A percentile compares a stretch with the other conserved stretches of the same genome.
Conservation (phyloP, 179 eudicot genomes). For the Silene coronaria region DNA sequence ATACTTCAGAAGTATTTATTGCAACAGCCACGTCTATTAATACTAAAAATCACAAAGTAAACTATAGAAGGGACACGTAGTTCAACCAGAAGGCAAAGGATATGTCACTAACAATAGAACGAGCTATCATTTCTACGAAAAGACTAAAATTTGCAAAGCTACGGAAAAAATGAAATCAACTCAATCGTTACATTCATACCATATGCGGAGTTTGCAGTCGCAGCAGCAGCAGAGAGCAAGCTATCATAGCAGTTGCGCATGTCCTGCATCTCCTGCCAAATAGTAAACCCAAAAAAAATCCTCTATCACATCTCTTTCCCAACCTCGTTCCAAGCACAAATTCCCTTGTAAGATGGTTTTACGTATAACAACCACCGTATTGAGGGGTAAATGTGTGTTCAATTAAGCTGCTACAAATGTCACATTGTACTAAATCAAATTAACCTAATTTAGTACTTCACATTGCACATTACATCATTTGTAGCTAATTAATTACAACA, state of each 20-base stretch:
- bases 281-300: neutral
- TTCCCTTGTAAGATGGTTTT: too few species aligned
- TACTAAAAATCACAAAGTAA: neutral
- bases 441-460: too few species aligned
- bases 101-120: neutral
- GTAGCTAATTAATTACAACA: too few species aligned
- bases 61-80: neutral
- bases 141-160: neutral
- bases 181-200: slow-evolving; percentile 38
- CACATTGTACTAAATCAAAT: too few species aligned
- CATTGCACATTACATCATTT: too few species aligned
- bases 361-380: neutral
- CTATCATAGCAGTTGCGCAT: slow-evolving; percentile 89
- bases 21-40: neutral
- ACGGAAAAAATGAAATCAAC: neutral
- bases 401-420: too few species aligned
- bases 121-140: too few species aligned
- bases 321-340: neutral
- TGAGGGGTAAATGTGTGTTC: neutral
- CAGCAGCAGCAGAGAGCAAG: slow-evolving; percentile 94
- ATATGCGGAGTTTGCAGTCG: slow-evolving; percentile 81
- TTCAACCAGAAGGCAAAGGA: neutral
- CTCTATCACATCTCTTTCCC: neutral
- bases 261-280: slow-evolving; percentile 79
- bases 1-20: neutral